Evolutionary conservation across 2,329 filamentous ascomycete species (phyloP).

Genomic region (Thielaviopsis populi): DNA sequence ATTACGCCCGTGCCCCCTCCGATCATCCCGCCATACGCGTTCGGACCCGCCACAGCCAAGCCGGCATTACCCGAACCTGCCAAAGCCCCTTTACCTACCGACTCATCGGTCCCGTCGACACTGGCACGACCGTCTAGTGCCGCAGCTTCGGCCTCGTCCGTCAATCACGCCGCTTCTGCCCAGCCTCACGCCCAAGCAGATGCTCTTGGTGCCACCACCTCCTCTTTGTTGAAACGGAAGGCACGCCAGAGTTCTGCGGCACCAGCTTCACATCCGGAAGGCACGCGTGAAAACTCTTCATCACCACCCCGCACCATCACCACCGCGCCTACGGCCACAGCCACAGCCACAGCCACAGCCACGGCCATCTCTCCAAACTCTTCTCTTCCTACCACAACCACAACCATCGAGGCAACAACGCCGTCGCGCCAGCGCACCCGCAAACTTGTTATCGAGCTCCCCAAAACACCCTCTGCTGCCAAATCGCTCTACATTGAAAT

Average conservation of each 20-base stretch:
- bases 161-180: background rate
- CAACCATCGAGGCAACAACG: background rate
- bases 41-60: no score
- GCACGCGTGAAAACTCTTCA: slow-evolving; percentile 1
- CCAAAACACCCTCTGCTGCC: background rate
- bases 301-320: background rate
- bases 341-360: background rate
- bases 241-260: background rate
- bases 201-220: background rate
- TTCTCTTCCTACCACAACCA: background rate
- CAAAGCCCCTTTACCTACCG: no score
- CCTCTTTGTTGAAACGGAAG: background rate
- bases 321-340: background rate
- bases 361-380: background rate
- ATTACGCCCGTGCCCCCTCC: no score
- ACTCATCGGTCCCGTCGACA: no score
- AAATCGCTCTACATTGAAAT: background rate
- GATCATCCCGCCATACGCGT: no score
- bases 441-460: background rate
- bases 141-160: no score
- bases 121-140: no score
- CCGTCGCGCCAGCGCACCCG: background rate
- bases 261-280: background rate
- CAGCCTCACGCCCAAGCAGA: background rate
- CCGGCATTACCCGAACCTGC: no score